Base-by-base conservation (phyloP, 805 yeast genomes). In the fission yeast (Schizosaccharomyces pombe) region DNA sequence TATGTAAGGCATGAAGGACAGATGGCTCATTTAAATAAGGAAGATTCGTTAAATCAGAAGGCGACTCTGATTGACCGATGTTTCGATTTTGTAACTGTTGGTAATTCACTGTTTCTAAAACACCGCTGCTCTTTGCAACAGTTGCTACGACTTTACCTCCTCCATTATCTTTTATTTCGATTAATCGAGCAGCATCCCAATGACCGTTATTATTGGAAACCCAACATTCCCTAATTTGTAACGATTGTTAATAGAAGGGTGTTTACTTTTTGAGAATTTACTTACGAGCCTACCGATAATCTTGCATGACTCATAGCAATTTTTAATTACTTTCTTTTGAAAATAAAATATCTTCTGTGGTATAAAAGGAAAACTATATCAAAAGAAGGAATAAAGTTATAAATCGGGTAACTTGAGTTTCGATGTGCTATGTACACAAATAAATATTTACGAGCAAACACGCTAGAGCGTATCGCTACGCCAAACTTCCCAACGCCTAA, bases 1-100 rank as follows among this genome's bases (percentile, higher is more conserved):
- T 77, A 62, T 79, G 81, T 65, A 91, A 89, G 19, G 97, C 95
- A 63, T 87, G 93, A 60, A 89, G 74, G 52, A 89, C 95, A 1
- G 96, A 93, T 1, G 98, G 97, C 66, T 89, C 98, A 66, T 89
- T 89, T 61, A 91, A 71, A 64, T 89, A 87, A 0, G 96, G 86
- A 56, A 89, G 73, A 54, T 86, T 80, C 1, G 97, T 91, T 63
- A 89, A 75, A 68, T 91, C 98, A 65, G 89, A 96, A 19, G 93
- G 85, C 2, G 95, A 30, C 54, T 56, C 22, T 55, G 52, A 31
- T 47, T 31, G 30, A 12, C 34, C 19, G 16, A 29, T 47, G 34
- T 34, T 49, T 9, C 53, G 14, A 16, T 34, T 34, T 9, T 19
- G 30, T 26, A 43, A 43, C 5, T 28, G 19, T 30, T 53, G 33